Percentiles rank a stretch among this genome's conserved stretches.
Evolutionary conservation across 2,329 filamentous ascomycete species (phyloP).

Genomic region (Colletotrichum orbiculare): DNA sequence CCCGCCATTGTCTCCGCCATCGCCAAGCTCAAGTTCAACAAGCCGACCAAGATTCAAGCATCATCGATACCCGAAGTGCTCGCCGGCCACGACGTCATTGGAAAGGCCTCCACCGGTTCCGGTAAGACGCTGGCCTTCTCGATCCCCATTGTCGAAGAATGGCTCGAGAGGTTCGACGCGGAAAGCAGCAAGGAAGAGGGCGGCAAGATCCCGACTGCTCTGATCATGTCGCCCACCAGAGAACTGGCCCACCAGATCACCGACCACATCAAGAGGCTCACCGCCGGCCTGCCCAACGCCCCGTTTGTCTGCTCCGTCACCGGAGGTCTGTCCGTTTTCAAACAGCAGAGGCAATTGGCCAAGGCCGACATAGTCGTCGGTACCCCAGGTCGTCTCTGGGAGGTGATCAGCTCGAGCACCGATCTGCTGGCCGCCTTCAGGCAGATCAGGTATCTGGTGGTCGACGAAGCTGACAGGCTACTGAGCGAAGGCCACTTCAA

Average conservation of each 20-base stretch:
- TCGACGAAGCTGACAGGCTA: slow-evolving; percentile 94
- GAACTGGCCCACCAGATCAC: slow-evolving; percentile 94
- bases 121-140: slow-evolving; percentile 97
- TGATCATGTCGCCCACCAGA: slow-evolving; percentile 91
- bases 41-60: slow-evolving; percentile 85
- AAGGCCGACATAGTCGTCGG: slow-evolving; percentile 93
- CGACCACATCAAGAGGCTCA: slow-evolving; percentile 83
- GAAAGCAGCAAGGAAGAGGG: slow-evolving; percentile 43
- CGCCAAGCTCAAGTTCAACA: slow-evolving; percentile 81
- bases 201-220: slow-evolving; percentile 69
- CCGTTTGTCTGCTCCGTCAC: slow-evolving; percentile 89
- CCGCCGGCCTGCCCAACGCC: slow-evolving; percentile 67
- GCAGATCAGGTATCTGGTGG: slow-evolving; percentile 81
- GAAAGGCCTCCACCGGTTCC: slow-evolving; percentile 95
- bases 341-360: slow-evolving; percentile 87
- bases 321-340: slow-evolving; percentile 92
- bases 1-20: slow-evolving; percentile 77
- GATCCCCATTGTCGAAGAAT: slow-evolving; percentile 90
- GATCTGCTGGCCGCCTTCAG: slow-evolving; percentile 78
- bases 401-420: slow-evolving; percentile 83
- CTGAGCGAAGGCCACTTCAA: slow-evolving; percentile 95
- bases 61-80: slow-evolving; percentile 84
- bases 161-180: slow-evolving; percentile 62
- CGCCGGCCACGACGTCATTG: slow-evolving; percentile 88
- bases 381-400: slow-evolving; percentile 93